A percentile compares a stretch with the other conserved stretches of the same genome.
These are phyloP conservation scores for Auricularia heimuer DNA, from an alignment of 768 basidiomycete species.

Conservation along the genomic window DNA sequence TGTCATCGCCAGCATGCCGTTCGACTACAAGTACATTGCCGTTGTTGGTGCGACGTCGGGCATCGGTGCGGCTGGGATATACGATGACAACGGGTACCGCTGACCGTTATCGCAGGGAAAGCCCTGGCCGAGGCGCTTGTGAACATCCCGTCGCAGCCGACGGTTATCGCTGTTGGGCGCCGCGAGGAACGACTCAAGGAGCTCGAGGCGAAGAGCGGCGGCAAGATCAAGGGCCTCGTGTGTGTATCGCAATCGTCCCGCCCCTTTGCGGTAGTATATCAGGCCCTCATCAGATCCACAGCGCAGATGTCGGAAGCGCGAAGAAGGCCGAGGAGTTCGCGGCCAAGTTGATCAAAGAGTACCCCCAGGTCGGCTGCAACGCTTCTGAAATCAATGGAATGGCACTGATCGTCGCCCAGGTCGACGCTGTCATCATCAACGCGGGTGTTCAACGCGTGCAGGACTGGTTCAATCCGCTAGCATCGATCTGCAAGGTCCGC, in stretches of 20 bases:
- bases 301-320: constrained; percentile 30
- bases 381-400: neutral
- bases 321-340: constrained; percentile 32
- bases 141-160: constrained; percentile 36
- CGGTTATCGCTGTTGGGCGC: constrained; percentile 42
- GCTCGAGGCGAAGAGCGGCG: constrained; percentile 21
- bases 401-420: constrained; percentile 21
- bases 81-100: neutral
- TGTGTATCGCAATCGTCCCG: neutral
- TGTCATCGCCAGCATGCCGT: neutral
- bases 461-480: constrained; percentile 33
- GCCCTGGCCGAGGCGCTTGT: constrained; percentile 43
- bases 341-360: constrained; percentile 30
- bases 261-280: neutral
- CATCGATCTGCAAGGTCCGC: constrained; percentile 28
- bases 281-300: neutral
- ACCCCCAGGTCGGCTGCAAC: constrained; percentile 35
- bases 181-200: constrained; percentile 45
- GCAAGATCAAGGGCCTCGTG: constrained; percentile 29
- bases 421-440: constrained; percentile 45
- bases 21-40: neutral
- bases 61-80: constrained; percentile 31
- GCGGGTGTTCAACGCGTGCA: constrained; percentile 45
- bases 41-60: constrained; percentile 37
- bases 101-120: neutral